A percentile compares a stretch with the other conserved stretches of the same genome.
These are phyloP conservation scores for Nevesoporus exiguus DNA, from an alignment of 768 basidiomycete species.

Conservation along the genomic window DNA sequence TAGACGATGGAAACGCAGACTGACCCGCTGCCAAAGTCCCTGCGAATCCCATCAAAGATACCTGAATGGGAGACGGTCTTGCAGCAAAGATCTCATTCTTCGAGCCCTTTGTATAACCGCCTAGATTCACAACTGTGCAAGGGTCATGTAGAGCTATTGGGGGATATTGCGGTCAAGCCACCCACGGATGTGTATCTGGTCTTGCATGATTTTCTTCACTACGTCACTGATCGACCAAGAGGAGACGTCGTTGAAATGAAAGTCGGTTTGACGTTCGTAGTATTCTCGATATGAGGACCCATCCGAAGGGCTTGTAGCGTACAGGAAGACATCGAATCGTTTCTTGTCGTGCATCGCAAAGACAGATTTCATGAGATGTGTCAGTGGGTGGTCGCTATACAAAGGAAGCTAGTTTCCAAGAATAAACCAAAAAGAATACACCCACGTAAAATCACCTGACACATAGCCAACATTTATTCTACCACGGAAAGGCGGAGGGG, in stretches of 20 bases:
- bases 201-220: constrained; percentile 37
- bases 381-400: constrained; percentile 46
- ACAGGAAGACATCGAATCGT: constrained; percentile 42
- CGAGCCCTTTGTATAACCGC: constrained; percentile 52
- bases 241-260: constrained; percentile 42
- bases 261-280: constrained; percentile 38
- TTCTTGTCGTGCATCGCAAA: constrained; percentile 41
- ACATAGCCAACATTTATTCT: constrained; percentile 48
- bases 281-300: constrained; percentile 41
- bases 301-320: constrained; percentile 49
- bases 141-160: neutral
- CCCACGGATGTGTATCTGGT: constrained; percentile 47
- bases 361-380: constrained; percentile 51
- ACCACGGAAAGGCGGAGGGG: constrained; percentile 37
- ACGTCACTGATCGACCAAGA: constrained; percentile 35
- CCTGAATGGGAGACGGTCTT: constrained; percentile 45
- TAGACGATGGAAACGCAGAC: constrained; percentile 2
- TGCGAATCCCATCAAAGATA: constrained; percentile 50
- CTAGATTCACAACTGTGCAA: constrained; percentile 40
- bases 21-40: constrained; percentile 42
- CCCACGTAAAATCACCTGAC: constrained; percentile 45
- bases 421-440: neutral
- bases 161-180: constrained; percentile 2
- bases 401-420: neutral
- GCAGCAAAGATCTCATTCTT: constrained; percentile 51